Base-by-base conservation (phyloP, 768 basidiomycete species). In the Sporobolomyces roseus region DNA sequence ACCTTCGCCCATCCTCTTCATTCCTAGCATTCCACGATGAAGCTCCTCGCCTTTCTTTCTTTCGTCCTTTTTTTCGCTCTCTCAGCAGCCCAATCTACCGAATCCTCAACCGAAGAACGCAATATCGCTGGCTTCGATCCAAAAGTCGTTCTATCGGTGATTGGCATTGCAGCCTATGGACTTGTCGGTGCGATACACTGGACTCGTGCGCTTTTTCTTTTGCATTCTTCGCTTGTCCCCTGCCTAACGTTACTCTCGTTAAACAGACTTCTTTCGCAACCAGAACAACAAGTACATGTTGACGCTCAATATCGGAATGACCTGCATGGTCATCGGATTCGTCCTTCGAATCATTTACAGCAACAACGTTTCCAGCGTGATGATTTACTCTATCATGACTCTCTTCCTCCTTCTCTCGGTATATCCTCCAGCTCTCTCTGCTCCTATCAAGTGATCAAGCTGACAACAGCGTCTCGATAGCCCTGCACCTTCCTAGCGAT, bases 401-500 rank as follows among this genome's bases (percentile, higher is more conserved):
- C 53, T 54, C 53, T 54, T 54, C 53, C 30, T 54, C 5, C 53
- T 54, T n/a, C 53, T 54, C 32, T 21, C 32, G 16, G 50, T 52
- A 21, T 8, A 27, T 52, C 30, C 21, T 23, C 10, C 46, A 41
- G 38, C 38, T 41, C 9, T 41, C 21, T 7, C n/a, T n/a, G 13
- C 10, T n/a, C 10, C 12, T 48, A 21, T 12, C 10, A n/a, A 7
- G 14, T 13, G 8, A 12, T 12, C 46, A 12, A 21, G 23, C 46
- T 48, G 17, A n/a, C n/a, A 19, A 48, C 23, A 7, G 10, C 46
- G 10, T 8, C n/a, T 7, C 14, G 12, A 1, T 38, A 65, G 63
- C 68, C 72, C 14, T 73, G 68, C 61, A 48, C 72, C 4, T 73
- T 73, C 68, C 58, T 73, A 13, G 72, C 72, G 0, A 36, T 45